A percentile compares a stretch with the other conserved stretches of the same genome.
These are phyloP conservation scores for Fennellomyces sp. DNA, from an alignment of 371 early-diverging fungal species.

Conservation along the genomic window DNA sequence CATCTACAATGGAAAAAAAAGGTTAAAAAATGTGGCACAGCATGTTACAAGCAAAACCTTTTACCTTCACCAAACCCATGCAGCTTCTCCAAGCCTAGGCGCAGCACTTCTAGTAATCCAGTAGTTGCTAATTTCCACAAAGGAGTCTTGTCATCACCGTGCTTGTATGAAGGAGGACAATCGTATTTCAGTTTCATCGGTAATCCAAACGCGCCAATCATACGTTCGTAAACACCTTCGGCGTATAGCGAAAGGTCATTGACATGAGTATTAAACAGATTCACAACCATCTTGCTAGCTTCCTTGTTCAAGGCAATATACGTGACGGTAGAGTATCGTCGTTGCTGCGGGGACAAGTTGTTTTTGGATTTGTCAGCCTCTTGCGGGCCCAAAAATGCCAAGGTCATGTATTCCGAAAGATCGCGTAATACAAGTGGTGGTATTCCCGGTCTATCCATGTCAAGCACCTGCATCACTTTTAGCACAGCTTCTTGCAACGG, in stretches of 20 bases:
- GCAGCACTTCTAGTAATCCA: slow-evolving; percentile 66
- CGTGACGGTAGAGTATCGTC: slow-evolving; percentile 53
- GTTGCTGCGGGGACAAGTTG: slow-evolving; percentile 32
- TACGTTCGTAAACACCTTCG: slow-evolving; percentile 68
- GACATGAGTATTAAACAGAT: slow-evolving; percentile 60
- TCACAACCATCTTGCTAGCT: slow-evolving; percentile 58
- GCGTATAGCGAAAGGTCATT: slow-evolving; percentile 58
- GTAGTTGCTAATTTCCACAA: slow-evolving; percentile 76
- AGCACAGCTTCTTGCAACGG: slow-evolving; percentile 63
- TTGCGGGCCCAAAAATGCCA: slow-evolving; percentile 50
- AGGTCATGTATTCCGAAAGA: slow-evolving; percentile 54
- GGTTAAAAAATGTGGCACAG: too few species aligned
- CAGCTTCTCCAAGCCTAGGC: slow-evolving; percentile 61
- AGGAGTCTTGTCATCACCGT: slow-evolving; percentile 72
- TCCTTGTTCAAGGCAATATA: slow-evolving; percentile 80
- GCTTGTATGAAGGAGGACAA: slow-evolving; percentile 74
- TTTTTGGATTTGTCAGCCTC: slow-evolving; percentile 32
- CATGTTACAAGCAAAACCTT: too few species aligned
- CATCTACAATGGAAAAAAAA: too few species aligned
- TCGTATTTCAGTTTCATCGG: slow-evolving; percentile 80
- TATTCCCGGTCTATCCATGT: slow-evolving; percentile 43
- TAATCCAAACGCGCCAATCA: slow-evolving; percentile 66
- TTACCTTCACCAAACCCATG: slow-evolving; percentile 62
- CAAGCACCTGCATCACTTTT: slow-evolving; percentile 45
- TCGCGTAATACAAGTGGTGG: slow-evolving; percentile 50